phyloP scores from a whole-genome alignment of 495 filamentous ascomycete species.

The Daldinia vernicosa region DNA sequence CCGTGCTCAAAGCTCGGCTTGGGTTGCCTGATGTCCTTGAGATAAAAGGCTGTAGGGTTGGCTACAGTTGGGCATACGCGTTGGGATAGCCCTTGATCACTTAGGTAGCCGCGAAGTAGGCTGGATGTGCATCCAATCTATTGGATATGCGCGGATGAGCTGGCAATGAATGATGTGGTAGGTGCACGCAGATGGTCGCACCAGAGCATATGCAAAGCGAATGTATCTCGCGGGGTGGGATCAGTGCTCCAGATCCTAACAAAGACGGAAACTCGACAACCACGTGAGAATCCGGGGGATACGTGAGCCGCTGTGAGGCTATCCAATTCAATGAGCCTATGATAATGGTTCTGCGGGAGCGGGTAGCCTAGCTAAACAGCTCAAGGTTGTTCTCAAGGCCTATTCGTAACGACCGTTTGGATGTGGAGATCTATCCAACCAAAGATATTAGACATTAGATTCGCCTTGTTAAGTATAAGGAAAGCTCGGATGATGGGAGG shows the following conservation, averaged over 20 bases:
- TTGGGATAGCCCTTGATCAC: conserved; percentile 54
- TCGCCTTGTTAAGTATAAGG: conserved; percentile 50
- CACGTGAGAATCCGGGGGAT: conserved; percentile 56
- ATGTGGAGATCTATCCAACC: conserved; percentile 57
- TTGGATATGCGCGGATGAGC: conserved; percentile 67
- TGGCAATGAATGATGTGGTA: conserved; percentile 63
- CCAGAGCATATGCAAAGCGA: conserved; percentile 67
- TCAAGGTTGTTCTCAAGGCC: conserved; percentile 48
- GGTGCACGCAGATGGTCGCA: conserved; percentile 62
- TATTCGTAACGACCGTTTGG: conserved; percentile 43
- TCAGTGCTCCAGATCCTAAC: conserved; percentile 55
- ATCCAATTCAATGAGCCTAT: conserved; percentile 40
- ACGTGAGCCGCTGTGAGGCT: conserved; percentile 46
- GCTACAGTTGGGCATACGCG: conserved; percentile 54
- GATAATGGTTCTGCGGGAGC: conserved; percentile 41
- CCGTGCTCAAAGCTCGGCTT: conserved; percentile 41
- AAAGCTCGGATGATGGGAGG: conserved; percentile 51
- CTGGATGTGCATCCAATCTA: conserved; percentile 64
- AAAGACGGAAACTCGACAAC: conserved; percentile 49
- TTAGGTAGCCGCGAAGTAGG: conserved; percentile 60
- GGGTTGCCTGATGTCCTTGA: conserved; percentile 42
- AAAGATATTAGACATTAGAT: conserved; percentile 60
- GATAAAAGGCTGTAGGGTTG: conserved; percentile 48
- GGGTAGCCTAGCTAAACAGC: conserved; percentile 49
- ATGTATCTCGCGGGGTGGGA: conserved; percentile 62